Base-by-base conservation (phyloP, 441 rosid genomes). In the Melianthus villosus region DNA sequence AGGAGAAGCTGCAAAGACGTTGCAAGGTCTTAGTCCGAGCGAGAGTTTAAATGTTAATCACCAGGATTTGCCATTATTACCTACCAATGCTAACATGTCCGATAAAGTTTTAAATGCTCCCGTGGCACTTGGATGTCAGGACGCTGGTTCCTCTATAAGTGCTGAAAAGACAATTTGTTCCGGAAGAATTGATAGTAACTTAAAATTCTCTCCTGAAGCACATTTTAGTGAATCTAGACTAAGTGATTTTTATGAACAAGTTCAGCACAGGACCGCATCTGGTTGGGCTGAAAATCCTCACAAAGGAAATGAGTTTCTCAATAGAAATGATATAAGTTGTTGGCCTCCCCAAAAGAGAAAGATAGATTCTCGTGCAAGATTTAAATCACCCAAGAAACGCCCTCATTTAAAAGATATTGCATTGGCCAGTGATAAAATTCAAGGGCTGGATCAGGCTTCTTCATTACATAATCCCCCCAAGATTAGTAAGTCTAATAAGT, bases 291-390 rank as follows among this genome's bases (percentile, higher is more conserved):
- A 57, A 29, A 57, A 54, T 59, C 60, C 60, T 46, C 53, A 9
- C 32, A 51, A 56, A 48, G 52, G 22, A 44, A 48, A 43, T 25
- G 64, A 45, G 31, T 46, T 46, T 39, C 42, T 22, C n/a, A n/a
- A n/a, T 42, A 56, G 38, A 33, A 50, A 60, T 36, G 69, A 44
- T 19, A 44, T 62, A 19, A 53, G 56, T 31, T 46, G 43, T 35
- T 46, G 32, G 29, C 48, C 62, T 53, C 63, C 57, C 23, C 55
- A 70, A 42, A 67, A 51, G 32, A 64, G 60, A 58, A 49, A 52
- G 51, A 35, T 34, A 9, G 56, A 64, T 37, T 57, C n/a, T n/a
- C n/a, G n/a, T n/a, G n/a, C n/a, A n/a, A n/a, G n/a, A n/a, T n/a
- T n/a, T n/a, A n/a, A n/a, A n/a, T n/a, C n/a, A n/a, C n/a, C n/a